These are phyloP conservation scores for Asterella californica DNA, from an alignment of 225 moss, liverwort and hornwort species.

Conservation along the genomic window DNA sequence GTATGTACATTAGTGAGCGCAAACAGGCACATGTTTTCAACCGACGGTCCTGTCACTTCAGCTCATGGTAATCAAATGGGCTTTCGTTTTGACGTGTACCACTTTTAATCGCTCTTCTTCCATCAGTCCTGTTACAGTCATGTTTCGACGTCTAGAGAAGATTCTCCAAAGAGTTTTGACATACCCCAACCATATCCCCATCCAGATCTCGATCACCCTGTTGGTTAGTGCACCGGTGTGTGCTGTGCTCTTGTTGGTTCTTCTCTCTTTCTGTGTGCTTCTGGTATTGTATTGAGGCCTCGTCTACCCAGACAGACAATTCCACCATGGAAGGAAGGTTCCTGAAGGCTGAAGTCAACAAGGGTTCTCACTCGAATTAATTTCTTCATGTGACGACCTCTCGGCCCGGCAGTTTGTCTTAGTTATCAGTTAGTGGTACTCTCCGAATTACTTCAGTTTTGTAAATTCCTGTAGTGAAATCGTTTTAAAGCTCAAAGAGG, in stretches of 20 bases:
- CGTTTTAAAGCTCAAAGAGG: constrained; percentile 6
- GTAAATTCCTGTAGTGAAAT: constrained; percentile 4
- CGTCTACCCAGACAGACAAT: not conserved
- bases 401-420: not conserved
- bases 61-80: constrained; percentile 44
- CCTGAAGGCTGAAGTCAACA: constrained; percentile 5
- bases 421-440: not conserved
- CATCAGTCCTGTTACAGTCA: constrained; percentile 9
- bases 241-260: constrained; percentile 13
- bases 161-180: not conserved
- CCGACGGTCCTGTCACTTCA: constrained; percentile 57
- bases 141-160: constrained; percentile 3
- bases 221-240: not conserved
- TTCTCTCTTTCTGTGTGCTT: constrained; percentile 8
- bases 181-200: not conserved
- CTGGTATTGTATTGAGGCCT: constrained; percentile 8
- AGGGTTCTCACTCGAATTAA: constrained; percentile 1
- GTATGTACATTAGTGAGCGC: constrained; percentile 93
- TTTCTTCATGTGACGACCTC: constrained; percentile 6
- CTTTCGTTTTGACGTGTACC: constrained; percentile 24
- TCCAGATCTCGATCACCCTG: not conserved
- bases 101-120: constrained; percentile 9
- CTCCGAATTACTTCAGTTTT: constrained; percentile 1
- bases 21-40: constrained; percentile 64
- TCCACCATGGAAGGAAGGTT: constrained; percentile 6